Percentiles rank a stretch among this genome's conserved stretches.
Conservation (phyloP, 257 asterid genomes). For the Nicotiana paniculata region DNA sequence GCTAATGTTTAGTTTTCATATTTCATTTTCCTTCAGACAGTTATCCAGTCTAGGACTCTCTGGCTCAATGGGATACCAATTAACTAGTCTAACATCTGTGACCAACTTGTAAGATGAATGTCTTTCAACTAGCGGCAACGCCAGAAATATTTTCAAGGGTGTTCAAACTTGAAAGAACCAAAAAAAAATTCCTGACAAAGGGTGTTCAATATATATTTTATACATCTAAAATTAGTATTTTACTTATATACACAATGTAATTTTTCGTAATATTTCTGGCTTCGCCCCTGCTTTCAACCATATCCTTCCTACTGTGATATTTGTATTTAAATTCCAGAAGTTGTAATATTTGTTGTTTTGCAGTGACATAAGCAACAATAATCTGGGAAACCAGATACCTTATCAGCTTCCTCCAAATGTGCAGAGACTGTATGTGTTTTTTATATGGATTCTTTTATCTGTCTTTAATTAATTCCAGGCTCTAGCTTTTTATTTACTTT, state of each 20-base stretch:
- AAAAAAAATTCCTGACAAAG: no score
- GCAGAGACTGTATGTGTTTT: conserved; percentile 56
- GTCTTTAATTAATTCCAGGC: background rate
- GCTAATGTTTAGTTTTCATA: background rate
- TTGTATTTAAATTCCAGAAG: background rate
- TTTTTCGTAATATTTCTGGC: no score
- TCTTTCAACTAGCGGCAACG: background rate
- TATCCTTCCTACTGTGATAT: background rate
- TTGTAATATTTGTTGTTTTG: conserved; percentile 23
- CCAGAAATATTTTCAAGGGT: no score
- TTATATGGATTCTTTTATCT: no score
- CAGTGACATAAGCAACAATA: conserved; percentile 87
- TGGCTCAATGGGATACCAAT: conserved; percentile 70
- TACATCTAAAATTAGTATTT: no score
- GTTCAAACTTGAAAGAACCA: no score
- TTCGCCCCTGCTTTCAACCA: background rate
- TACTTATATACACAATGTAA: no score
- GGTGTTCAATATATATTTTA: no score
- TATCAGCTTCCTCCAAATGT: conserved; percentile 74
- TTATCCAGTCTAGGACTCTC: conserved; percentile 54
- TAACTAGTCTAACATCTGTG: conserved; percentile 49
- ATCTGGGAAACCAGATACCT: conserved; percentile 64
- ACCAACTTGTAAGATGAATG: conserved; percentile 58
- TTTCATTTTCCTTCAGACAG: conserved; percentile 34
- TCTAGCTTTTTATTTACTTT: background rate